A percentile compares a stretch with the other conserved stretches of the same genome.
phyloP scores from a whole-genome alignment of 2,329 filamentous ascomycete species.

The Zymoseptoria ardabiliae region DNA sequence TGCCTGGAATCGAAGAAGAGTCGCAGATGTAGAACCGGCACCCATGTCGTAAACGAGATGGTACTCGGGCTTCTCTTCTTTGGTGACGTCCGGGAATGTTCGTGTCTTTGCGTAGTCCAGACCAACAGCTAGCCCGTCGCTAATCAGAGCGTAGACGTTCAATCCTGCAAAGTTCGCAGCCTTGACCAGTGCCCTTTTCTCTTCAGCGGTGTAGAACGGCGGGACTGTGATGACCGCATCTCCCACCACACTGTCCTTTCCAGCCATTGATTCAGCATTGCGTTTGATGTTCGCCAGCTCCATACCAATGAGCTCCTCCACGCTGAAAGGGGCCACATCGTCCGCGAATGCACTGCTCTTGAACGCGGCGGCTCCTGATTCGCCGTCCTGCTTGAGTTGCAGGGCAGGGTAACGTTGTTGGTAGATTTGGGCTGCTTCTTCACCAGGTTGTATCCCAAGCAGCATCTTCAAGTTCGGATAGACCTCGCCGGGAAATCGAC shows the following conservation, averaged over 20 bases:
- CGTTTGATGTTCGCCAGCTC: conserved; percentile 83
- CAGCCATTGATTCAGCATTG: conserved; percentile 79
- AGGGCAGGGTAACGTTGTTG: conserved; percentile 69
- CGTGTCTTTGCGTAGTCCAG: conserved; percentile 90
- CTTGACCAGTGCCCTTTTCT: conserved; percentile 76
- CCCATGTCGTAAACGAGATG: conserved; percentile 98
- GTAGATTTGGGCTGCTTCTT: conserved; percentile 60
- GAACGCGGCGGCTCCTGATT: conserved; percentile 67
- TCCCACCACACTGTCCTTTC: conserved; percentile 63
- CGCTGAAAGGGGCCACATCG: conserved; percentile 56
- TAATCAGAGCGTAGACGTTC: conserved; percentile 75
- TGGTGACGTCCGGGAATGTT: conserved; percentile 76
- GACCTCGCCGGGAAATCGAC: conserved; percentile 84
- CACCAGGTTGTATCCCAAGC: conserved; percentile 56
- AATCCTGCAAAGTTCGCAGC: conserved; percentile 84
- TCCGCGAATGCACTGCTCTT: conserved; percentile 69
- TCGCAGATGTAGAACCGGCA: conserved; percentile 86
- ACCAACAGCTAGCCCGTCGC: conserved; percentile 84
- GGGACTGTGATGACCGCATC: conserved; percentile 87
- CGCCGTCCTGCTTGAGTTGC: conserved; percentile 53
- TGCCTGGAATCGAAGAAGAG: conserved; percentile 82
- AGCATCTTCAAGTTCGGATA: conserved; percentile 91
- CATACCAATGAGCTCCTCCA: conserved; percentile 95
- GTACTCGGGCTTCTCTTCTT: conserved; percentile 79
- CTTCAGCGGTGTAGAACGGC: conserved; percentile 80